phyloP scores from a whole-genome alignment of 139 green algal genomes.

The Zygnema cylindricum region DNA sequence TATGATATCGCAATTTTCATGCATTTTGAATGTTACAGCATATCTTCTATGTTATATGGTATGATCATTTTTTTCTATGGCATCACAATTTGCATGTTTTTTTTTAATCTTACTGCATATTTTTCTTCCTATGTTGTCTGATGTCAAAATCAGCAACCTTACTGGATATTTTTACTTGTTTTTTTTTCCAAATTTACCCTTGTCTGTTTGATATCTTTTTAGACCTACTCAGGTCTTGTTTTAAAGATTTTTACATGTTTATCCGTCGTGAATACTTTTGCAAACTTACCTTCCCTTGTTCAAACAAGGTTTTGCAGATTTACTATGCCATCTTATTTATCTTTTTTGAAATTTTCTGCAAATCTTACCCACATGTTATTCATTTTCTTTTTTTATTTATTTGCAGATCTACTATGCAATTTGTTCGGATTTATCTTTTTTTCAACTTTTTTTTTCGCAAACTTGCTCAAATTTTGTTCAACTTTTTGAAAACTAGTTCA shows the following conservation, averaged over 20 bases:
- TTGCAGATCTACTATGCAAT: not conserved
- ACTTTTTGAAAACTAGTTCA: not conserved
- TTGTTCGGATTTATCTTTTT: not conserved
- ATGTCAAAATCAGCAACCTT: too few relatives aligned
- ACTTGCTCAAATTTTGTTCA: not conserved
- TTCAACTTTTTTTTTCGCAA: slow-evolving; percentile 1
- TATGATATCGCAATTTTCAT: too few relatives aligned
- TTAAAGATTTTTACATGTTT: not conserved
- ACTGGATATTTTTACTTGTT: too few relatives aligned
- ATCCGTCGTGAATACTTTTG: not conserved
- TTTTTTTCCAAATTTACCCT: too few relatives aligned
- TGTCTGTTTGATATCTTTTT: too few relatives aligned
- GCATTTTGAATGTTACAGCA: too few relatives aligned
- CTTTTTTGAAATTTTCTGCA: not conserved
- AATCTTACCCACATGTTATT: not conserved
- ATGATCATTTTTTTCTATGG: too few relatives aligned
- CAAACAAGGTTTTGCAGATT: not conserved
- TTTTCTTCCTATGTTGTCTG: too few relatives aligned
- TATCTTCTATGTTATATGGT: too few relatives aligned
- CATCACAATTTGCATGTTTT: too few relatives aligned
- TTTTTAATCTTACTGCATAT: too few relatives aligned
- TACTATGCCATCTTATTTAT: not conserved
- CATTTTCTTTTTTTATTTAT: not conserved
- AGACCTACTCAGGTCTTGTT: not conserved
- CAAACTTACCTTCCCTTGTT: not conserved